Conservation (phyloP, 306 rosid genomes). For the Morella rubra region DNA sequence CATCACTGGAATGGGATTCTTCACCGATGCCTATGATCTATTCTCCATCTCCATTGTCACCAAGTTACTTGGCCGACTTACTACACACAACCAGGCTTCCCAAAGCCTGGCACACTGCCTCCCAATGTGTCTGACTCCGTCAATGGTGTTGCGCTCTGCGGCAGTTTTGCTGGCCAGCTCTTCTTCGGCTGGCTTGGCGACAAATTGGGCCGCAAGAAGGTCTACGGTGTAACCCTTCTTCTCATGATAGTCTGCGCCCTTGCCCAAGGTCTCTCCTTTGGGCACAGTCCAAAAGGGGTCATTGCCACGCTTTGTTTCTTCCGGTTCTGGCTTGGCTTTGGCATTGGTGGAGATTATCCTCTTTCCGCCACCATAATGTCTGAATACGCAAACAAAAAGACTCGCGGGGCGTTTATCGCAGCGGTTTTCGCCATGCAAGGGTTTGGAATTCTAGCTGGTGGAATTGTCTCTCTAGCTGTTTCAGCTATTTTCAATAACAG, state of each 20-base stretch:
- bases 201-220: constrained; percentile 23
- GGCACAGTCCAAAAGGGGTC: constrained; percentile 5
- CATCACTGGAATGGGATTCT: constrained; percentile 35
- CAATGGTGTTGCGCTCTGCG: constrained; percentile 22
- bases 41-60: constrained; percentile 24
- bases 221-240: constrained; percentile 26
- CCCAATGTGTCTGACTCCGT: constrained; percentile 17
- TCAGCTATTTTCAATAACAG: constrained; percentile 2
- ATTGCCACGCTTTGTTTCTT: constrained; percentile 28
- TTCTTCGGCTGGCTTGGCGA: constrained; percentile 38
- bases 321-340: constrained; percentile 33
- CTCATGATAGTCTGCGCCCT: constrained; percentile 26
- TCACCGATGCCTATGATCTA: constrained; percentile 32
- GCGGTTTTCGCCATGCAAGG: constrained; percentile 32
- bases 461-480: constrained; percentile 16
- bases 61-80: constrained; percentile 30
- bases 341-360: constrained; percentile 33
- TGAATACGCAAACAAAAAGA: constrained; percentile 30
- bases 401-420: constrained; percentile 29
- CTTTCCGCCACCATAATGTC: constrained; percentile 37
- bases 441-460: constrained; percentile 11
- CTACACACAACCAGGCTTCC: constrained; percentile 22
- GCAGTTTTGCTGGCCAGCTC: constrained; percentile 26
- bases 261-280: constrained; percentile 30
- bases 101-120: constrained; percentile 19